Evolutionary conservation across 129 eudicot species (phyloP).

Genomic region (Mikania micrantha): DNA sequence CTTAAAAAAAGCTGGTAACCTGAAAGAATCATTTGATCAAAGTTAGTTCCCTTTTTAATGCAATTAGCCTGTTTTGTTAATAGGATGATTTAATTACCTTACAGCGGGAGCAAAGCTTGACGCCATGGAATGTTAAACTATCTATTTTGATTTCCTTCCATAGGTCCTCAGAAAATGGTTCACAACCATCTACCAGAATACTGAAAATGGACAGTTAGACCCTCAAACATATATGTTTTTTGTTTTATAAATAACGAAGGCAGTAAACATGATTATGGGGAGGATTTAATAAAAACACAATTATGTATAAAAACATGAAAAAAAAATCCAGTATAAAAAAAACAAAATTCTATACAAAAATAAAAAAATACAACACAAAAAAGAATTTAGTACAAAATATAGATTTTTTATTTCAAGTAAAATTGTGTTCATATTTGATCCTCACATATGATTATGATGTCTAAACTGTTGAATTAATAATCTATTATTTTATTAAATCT

Average conservation of each 20-base stretch:
- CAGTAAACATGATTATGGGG: background rate
- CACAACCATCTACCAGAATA: slow-evolving; percentile 75
- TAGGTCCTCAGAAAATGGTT: slow-evolving; percentile 76
- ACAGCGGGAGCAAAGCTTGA: slow-evolving; percentile 70
- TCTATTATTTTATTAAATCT: background rate
- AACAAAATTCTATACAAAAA: too few relatives aligned
- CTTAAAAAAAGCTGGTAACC: background rate
- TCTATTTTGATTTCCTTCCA: slow-evolving; percentile 67
- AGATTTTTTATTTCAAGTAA: too few relatives aligned
- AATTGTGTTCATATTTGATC: too few relatives aligned
- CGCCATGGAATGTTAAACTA: slow-evolving; percentile 45
- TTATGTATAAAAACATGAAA: too few relatives aligned
- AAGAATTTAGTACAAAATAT: too few relatives aligned
- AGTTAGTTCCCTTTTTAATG: background rate
- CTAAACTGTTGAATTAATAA: background rate
- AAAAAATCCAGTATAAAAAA: too few relatives aligned
- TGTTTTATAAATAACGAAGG: background rate
- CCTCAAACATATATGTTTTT: background rate
- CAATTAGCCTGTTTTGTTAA: background rate
- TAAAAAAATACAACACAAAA: too few relatives aligned
- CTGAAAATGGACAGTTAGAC: slow-evolving; percentile 21
- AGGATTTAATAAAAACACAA: too few relatives aligned
- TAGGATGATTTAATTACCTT: slow-evolving; percentile 42
- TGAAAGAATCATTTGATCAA: background rate
- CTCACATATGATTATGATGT: background rate